These are phyloP conservation scores for Penicillium sp. DNA, from an alignment of 2,329 filamentous ascomycete species.

Conservation along the genomic window DNA sequence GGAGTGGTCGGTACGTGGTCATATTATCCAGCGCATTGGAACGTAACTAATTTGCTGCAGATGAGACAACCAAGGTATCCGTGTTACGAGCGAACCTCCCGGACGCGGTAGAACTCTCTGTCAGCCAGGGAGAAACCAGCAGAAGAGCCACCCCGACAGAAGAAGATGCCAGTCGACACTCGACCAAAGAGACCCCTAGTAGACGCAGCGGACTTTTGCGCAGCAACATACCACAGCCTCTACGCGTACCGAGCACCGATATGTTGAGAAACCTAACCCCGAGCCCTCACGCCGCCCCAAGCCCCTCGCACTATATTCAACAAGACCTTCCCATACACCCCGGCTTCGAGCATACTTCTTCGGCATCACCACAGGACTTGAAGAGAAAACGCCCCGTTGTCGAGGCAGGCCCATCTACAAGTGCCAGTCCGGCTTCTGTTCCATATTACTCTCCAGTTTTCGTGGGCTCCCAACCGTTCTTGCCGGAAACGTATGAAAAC, in stretches of 20 bases:
- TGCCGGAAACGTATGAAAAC: constrained; percentile 10
- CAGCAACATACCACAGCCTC: constrained; percentile 3
- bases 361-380: constrained; percentile 12
- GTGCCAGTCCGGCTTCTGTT: background rate
- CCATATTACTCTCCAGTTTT: constrained; percentile 12
- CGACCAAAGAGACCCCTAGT: constrained; percentile 5
- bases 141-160: constrained; percentile 18
- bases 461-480: constrained; percentile 9
- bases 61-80: constrained; percentile 25
- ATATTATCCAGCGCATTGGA: background rate
- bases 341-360: background rate
- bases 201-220: constrained; percentile 3
- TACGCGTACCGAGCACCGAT: constrained; percentile 4
- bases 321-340: constrained; percentile 11
- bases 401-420: constrained; percentile 1
- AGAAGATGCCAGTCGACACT: constrained; percentile 7
- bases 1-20: constrained; percentile 36
- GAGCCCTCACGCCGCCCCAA: constrained; percentile 6
- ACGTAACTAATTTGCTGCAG: constrained; percentile 14
- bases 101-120: constrained; percentile 18
- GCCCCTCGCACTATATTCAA: constrained; percentile 9
- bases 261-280: background rate
- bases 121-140: constrained; percentile 9
- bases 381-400: constrained; percentile 19
- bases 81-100: constrained; percentile 32